phyloP scores from a whole-genome alignment of 2,329 filamentous ascomycete genomes.

The Exophiala calicioides region DNA sequence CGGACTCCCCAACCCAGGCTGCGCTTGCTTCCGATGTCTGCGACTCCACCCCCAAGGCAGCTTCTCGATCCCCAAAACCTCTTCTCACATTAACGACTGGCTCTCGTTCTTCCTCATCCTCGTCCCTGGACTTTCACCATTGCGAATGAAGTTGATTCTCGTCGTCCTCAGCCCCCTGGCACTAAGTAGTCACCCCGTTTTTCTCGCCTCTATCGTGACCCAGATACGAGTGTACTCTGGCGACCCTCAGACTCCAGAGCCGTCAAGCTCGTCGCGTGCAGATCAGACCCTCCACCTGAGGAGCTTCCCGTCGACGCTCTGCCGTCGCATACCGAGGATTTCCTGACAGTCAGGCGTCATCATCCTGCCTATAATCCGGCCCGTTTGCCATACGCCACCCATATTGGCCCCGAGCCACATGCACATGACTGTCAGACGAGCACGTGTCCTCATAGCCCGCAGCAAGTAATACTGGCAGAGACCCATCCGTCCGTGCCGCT shows the following conservation, averaged over 20 bases:
- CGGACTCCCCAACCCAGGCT: background rate
- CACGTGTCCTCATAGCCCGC: background rate
- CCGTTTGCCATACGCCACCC: slow-evolving; percentile 5
- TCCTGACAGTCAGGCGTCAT: slow-evolving; percentile 9
- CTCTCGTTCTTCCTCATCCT: slow-evolving; percentile 5
- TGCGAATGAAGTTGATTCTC: background rate
- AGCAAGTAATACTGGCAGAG: slow-evolving; percentile 10
- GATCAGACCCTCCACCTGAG: background rate
- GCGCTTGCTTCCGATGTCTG: background rate
- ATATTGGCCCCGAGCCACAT: slow-evolving; percentile 15
- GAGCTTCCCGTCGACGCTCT: background rate
- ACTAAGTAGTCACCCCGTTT: background rate
- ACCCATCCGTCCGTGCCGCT: slow-evolving; percentile 4
- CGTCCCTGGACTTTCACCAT: background rate
- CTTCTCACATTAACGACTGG: slow-evolving; percentile 11
- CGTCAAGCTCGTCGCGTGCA: slow-evolving; percentile 2
- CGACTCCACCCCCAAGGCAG: slow-evolving; percentile 1
- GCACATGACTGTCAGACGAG: slow-evolving; percentile 15
- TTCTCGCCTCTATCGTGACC: too few relatives aligned
- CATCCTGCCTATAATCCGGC: slow-evolving; percentile 21
- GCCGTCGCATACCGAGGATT: background rate
- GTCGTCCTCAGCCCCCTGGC: slow-evolving; percentile 1
- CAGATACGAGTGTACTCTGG: slow-evolving; percentile 15
- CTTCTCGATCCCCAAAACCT: slow-evolving; percentile 7
- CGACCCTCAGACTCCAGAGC: too few relatives aligned